These are phyloP conservation scores for Globisporangium acanthophoron DNA, from an alignment of 352 stramenopile genomes.

Conservation along the genomic window DNA sequence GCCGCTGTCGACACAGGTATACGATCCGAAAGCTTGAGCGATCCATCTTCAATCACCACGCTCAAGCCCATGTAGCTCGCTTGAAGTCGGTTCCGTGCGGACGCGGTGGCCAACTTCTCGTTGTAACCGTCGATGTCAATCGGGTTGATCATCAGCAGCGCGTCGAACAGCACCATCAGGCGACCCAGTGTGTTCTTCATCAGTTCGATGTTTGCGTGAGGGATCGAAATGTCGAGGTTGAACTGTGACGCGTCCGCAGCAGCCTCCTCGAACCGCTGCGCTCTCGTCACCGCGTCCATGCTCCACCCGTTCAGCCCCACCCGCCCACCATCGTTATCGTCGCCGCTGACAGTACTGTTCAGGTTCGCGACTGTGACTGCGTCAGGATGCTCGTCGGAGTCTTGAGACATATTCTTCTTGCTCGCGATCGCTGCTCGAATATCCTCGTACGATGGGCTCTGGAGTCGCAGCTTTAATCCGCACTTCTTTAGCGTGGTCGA, in stretches of 20 bases:
- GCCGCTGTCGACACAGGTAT: constrained; percentile 13
- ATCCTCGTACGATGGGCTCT: constrained; percentile 38
- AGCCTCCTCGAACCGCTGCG: constrained; percentile 55
- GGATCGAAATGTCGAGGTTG: constrained; percentile 54
- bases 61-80: constrained; percentile 78
- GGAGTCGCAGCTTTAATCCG: constrained; percentile 39
- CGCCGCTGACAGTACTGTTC: constrained; percentile 45
- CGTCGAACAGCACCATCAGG: constrained; percentile 82
- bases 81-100: constrained; percentile 46
- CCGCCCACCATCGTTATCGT: constrained; percentile 76
- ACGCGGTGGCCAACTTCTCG: constrained; percentile 48
- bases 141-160: constrained; percentile 82
- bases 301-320: constrained; percentile 81
- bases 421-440: constrained; percentile 38
- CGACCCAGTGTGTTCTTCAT: constrained; percentile 67
- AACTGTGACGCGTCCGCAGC: constrained; percentile 49
- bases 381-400: constrained; percentile 50
- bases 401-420: constrained; percentile 70
- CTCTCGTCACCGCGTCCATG: constrained; percentile 51
- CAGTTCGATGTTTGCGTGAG: constrained; percentile 45
- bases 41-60: constrained; percentile 54
- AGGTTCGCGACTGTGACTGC: constrained; percentile 19
- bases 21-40: constrained; percentile 53
- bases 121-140: constrained; percentile 83
- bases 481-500: constrained; percentile 31